These are phyloP conservation scores for Neonectria ditissima DNA, from an alignment of 2,329 filamentous ascomycete species.

Conservation along the genomic window DNA sequence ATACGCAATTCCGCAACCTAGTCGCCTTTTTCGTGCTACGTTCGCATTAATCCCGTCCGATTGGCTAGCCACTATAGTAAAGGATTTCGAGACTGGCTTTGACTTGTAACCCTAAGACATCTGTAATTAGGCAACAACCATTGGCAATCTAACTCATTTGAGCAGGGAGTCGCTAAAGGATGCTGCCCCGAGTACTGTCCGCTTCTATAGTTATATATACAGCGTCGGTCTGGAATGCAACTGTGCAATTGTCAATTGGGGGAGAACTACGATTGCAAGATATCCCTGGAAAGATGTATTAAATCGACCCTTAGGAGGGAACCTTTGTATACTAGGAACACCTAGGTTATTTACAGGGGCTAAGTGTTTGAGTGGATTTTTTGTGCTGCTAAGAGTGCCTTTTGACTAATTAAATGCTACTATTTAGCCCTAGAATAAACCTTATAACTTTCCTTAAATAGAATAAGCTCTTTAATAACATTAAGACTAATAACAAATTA, in stretches of 20 bases:
- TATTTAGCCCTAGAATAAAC: constrained; percentile 4
- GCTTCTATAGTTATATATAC: constrained; percentile 9
- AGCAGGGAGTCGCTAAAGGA: constrained; percentile 10
- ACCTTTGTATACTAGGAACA: constrained; percentile 3
- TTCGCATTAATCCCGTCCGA: no score
- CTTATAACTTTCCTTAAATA: no score
- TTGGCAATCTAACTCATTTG: constrained; percentile 10
- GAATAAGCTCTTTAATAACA: no score
- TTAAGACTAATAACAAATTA: no score
- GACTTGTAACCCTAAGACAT: constrained; percentile 15
- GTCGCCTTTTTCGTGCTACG: no score
- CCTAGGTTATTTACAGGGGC: constrained; percentile 5
- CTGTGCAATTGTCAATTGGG: constrained; percentile 3
- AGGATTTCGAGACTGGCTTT: constrained; percentile 12
- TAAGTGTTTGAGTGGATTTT: constrained; percentile 5
- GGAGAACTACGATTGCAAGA: constrained; percentile 3
- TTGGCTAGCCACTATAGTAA: constrained; percentile 7
- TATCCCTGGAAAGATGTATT: constrained; percentile 3
- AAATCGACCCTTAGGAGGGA: constrained; percentile 4
- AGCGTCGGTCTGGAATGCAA: constrained; percentile 9
- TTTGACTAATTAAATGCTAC: constrained; percentile 7
- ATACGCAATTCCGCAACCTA: no score
- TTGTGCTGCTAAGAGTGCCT: constrained; percentile 5
- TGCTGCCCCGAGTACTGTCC: constrained; percentile 11
- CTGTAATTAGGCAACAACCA: constrained; percentile 10